Conservation (phyloP, 1,139 yeast genomes). For the Saccharomyces hybrid region DNA sequence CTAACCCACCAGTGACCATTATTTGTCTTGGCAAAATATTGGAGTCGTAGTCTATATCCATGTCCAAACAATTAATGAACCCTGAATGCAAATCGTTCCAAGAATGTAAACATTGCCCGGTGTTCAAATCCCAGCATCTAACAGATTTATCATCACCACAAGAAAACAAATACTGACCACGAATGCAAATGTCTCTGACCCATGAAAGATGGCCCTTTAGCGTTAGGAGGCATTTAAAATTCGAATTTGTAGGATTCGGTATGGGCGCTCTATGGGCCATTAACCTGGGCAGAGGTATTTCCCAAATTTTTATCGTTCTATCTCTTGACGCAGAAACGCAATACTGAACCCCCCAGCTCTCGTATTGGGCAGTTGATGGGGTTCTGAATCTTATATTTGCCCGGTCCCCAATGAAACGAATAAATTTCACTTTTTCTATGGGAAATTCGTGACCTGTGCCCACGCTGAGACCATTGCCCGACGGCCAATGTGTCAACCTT, state of each 20-base stretch:
- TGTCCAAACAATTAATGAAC: constrained; percentile 20
- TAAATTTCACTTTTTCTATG: constrained; percentile 62
- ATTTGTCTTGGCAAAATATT: constrained; percentile 13
- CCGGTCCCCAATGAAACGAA: constrained; percentile 40
- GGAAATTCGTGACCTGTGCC: constrained; percentile 80
- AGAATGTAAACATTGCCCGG: constrained; percentile 45
- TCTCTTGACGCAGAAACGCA: constrained; percentile 81
- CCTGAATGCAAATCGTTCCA: constrained; percentile 37
- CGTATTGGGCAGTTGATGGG: constrained; percentile 20
- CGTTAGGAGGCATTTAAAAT: constrained; percentile 50
- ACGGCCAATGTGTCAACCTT: constrained; percentile 53
- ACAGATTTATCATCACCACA: constrained; percentile 76
- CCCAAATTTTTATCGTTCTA: constrained; percentile 69
- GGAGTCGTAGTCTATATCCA: constrained; percentile 12
- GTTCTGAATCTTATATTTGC: not conserved
- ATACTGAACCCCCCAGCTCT: constrained; percentile 50
- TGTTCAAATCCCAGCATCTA: constrained; percentile 70
- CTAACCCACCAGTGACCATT: constrained; percentile 20
- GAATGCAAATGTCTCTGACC: constrained; percentile 48
- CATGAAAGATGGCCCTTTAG: constrained; percentile 78
- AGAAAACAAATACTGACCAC: constrained; percentile 61
- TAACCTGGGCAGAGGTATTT: constrained; percentile 53
- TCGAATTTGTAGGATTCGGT: constrained; percentile 48
- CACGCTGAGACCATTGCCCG: constrained; percentile 62
- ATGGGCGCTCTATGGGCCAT: constrained; percentile 50